Evolutionary conservation across 1,139 yeast genomes (phyloP).

Genomic region (Meyerozyma smithsonii): DNA sequence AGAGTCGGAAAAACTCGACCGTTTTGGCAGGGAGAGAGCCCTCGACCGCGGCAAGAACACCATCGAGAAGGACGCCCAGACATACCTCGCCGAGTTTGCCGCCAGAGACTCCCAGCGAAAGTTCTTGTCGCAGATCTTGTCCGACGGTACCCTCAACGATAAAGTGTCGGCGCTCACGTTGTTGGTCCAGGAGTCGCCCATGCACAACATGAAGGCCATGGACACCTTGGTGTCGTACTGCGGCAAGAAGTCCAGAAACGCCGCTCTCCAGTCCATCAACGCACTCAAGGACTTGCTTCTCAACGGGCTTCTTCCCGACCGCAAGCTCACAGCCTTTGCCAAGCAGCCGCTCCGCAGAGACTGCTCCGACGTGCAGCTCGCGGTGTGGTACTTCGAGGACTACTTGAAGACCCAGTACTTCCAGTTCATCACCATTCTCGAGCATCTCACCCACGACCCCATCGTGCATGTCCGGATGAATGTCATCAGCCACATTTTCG

Average conservation of each 20-base stretch:
- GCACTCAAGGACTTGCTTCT: conserved; percentile 86
- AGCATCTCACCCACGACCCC: conserved; percentile 81
- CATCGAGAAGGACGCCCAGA: conserved; percentile 65
- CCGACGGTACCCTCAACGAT: conserved; percentile 93
- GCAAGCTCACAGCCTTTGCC: conserved; percentile 76
- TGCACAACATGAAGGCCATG: conserved; percentile 81
- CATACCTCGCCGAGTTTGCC: conserved; percentile 72
- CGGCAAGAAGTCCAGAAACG: conserved; percentile 88
- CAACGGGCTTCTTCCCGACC: conserved; percentile 76
- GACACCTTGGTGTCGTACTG: conserved; percentile 76
- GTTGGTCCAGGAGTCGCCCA: conserved; percentile 89
- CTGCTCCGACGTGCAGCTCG: conserved; percentile 50
- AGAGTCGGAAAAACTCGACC: conserved; percentile 38
- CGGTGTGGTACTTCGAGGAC: conserved; percentile 84
- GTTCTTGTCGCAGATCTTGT: conserved; percentile 82
- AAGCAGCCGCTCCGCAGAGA: conserved; percentile 62
- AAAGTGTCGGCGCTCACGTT: conserved; percentile 92
- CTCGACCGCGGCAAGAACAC: conserved; percentile 62
- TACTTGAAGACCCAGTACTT: conserved; percentile 75
- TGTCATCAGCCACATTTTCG: conserved; percentile 72
- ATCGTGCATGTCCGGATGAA: conserved; percentile 83
- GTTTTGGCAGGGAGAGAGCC: conserved; percentile 51
- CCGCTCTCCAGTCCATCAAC: conserved; percentile 84
- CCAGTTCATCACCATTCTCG: conserved; percentile 64
- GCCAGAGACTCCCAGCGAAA: conserved; percentile 80